A percentile compares a stretch with the other conserved stretches of the same genome.
Evolutionary conservation across 257 asterid species (phyloP).

Genomic region (Solanum ossicruentum): DNA sequence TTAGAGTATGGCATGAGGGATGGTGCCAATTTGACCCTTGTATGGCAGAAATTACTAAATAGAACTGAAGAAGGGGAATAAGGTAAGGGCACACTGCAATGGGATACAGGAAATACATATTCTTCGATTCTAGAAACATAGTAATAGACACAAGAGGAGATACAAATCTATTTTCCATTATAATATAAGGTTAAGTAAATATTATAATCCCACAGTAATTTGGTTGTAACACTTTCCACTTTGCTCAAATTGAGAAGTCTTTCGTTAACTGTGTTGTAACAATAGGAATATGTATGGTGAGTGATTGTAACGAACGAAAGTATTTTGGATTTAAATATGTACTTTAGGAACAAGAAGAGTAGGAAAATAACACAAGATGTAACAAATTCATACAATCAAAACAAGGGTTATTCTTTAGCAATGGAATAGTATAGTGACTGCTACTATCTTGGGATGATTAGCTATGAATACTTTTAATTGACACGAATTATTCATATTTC

Average conservation of each 20-base stretch:
- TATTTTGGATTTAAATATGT: neutral
- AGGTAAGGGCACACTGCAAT: neutral
- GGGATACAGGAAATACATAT: neutral
- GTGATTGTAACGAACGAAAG: neutral
- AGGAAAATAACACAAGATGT: neutral
- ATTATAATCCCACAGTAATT: neutral
- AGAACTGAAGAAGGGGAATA: neutral
- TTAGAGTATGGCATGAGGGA: neutral
- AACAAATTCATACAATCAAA: neutral
- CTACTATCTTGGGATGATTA: neutral
- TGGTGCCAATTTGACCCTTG: neutral
- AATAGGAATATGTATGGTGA: neutral
- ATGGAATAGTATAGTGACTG: neutral
- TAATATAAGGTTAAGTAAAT: neutral
- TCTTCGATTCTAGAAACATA: neutral
- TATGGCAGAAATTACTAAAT: neutral
- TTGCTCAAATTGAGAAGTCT: neutral
- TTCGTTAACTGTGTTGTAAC: neutral
- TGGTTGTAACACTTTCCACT: neutral
- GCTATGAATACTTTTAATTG: neutral
- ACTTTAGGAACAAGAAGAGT: neutral
- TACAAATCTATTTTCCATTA: neutral
- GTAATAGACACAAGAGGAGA: neutral
- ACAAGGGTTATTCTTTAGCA: neutral
- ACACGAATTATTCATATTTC: neutral